Evolutionary conservation across 208 protist species (phyloP), one percentile per base, ranked within the genome.

Genomic region (Leishmania arabica): DNA sequence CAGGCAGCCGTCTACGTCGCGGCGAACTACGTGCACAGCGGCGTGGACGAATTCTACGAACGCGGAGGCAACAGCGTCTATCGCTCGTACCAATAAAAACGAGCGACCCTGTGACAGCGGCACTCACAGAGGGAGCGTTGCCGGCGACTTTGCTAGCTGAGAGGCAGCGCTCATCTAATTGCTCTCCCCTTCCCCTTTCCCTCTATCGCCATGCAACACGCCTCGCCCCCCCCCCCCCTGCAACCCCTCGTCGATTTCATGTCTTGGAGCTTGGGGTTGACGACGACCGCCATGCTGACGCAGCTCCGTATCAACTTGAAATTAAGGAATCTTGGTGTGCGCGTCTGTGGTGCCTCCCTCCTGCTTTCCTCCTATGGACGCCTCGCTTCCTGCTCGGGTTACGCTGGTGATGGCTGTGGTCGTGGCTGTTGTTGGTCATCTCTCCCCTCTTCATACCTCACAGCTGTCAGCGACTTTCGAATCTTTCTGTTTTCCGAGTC

Each of bases 1-100:
- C 93, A 97, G 80, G 93, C 93, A 11, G 80, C 71, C 7, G 82
- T 88, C 62, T 97, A 97, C 84, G 85, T 97, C 11, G 49, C 93
- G 1, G 91, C 93, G 17, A 95, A 97, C 81, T 97, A 97, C 79
- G 91, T 93, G 42, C 89, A 91, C 66, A 21, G 82, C n/a, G 91
- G 93, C 31, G 81, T 97, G 3, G 85, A 93, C 19, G 89, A 93
- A 51, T 97, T 97, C 77, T 97, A 97, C 83, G 80, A 84, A 8
- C 89, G 90, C 7, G 91, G 93, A 27, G 93, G 93, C 34, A 97
- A 97, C 73, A n/a, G 68, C 19, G 82, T 92, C 3, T 91, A 84
- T 75, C 89, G 90, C 69, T 79, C 79, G 54, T 96, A 96, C 75
- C 83, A 82, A 72, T 95, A 83, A 84, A 34, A 21, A n/a, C 27